phyloP scores from a whole-genome alignment of 352 stramenopile species.

The Phytopythium chamaehyphon region DNA sequence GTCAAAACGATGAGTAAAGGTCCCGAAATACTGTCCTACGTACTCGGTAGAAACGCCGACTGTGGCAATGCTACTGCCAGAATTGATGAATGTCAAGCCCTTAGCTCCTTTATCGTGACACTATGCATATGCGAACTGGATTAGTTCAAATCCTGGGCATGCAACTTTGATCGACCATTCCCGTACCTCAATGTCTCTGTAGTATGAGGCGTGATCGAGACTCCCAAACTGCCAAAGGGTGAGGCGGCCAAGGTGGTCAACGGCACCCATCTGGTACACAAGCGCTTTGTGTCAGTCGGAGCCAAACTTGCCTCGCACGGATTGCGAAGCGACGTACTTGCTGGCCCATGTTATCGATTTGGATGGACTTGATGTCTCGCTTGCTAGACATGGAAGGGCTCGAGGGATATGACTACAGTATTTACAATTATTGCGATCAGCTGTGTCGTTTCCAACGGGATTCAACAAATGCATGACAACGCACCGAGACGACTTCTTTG shows the following conservation, averaged over 20 bases:
- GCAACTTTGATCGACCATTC: neutral
- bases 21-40: too few species aligned
- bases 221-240: slow-evolving; percentile 84
- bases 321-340: too few species aligned
- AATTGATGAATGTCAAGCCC: slow-evolving; percentile 77
- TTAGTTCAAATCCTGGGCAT: too few species aligned
- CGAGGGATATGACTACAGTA: slow-evolving; percentile 50
- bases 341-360: slow-evolving; percentile 76
- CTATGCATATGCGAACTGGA: slow-evolving; percentile 15
- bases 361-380: slow-evolving; percentile 71
- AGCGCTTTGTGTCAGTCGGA: too few species aligned
- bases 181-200: slow-evolving; percentile 59
- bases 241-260: slow-evolving; percentile 63
- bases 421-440: neutral
- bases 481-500: slow-evolving; percentile 57
- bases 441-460: slow-evolving; percentile 11
- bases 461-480: slow-evolving; percentile 3
- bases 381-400: slow-evolving; percentile 47
- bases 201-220: slow-evolving; percentile 59
- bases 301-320: too few species aligned
- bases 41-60: slow-evolving; percentile 74
- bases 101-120: slow-evolving; percentile 86
- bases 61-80: slow-evolving; percentile 68
- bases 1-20: too few species aligned
- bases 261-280: slow-evolving; percentile 65